Base-by-base conservation (phyloP, 257 asterid genomes). In the Sherardia arvensis region DNA sequence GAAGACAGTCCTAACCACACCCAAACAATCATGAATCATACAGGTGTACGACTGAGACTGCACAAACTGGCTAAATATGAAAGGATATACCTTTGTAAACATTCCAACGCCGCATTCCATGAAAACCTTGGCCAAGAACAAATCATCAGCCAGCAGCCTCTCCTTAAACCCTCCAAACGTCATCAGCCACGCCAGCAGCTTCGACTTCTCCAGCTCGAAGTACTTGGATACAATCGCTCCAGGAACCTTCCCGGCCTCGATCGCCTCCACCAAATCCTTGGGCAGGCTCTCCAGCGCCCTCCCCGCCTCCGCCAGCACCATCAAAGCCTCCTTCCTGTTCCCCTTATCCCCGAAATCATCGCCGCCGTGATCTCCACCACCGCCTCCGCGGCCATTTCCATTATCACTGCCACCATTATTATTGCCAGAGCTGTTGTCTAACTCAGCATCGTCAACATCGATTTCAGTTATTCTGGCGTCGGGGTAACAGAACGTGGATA, bases 71-170 rank as follows among this genome's bases (percentile, higher is more conserved):
- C 7, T 5, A 20, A n/a, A 40, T 1, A 61, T 2, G 38, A 32
- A 45, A 20, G 21, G 21, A 22, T 34, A 27, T 62, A 92, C 99
- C 97, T 92, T 92, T 18, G 99, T 92, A 78, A 92, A 87, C 45
- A 92, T 51, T 8, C 99, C 99, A 54, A 92, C 97, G 61, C 99
- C 96, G 65, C 99, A 92, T 65, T 89, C 97, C 72, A 92, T 87
- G 54, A 76, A 86, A 59, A 92, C 76, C 77, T 92, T 92, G 21
- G 96, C 88, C 73, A 92, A 73, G 77, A 92, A 92, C 47, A 92
- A 88, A 83, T 92, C 99, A 72, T 92, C 99, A 29, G 99, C 99
- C 83, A 92, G 68, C 69, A 92, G 79, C 76, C 99, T 73, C 75
- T 92, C 99, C 86, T 84, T 92, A 71, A 89, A 92, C 30, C 99